Conservation (phyloP, 805 yeast species). For the Suhomyces sp. region DNA sequence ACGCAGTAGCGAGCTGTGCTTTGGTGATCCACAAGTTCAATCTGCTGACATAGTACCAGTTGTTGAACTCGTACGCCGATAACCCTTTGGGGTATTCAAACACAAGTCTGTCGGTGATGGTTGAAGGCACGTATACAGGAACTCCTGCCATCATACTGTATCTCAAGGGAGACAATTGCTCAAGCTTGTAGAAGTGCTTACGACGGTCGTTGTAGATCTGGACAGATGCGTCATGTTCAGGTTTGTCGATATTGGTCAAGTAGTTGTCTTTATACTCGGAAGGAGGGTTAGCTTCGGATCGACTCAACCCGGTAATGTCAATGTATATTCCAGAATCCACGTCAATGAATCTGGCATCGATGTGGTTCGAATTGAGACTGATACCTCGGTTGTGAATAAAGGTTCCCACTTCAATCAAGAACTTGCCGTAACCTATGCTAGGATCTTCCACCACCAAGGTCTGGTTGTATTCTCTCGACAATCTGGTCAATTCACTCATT, state of each 20-base stretch:
- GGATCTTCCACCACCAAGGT: slow-evolving; percentile 43
- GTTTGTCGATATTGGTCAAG: slow-evolving; percentile 10
- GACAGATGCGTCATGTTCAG: slow-evolving; percentile 6
- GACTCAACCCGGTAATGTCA: slow-evolving; percentile 38
- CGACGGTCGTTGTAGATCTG: slow-evolving; percentile 17
- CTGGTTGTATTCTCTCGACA: slow-evolving; percentile 47
- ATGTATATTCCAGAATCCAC: slow-evolving; percentile 41
- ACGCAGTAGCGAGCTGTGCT: slow-evolving; percentile 4
- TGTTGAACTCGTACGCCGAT: slow-evolving; percentile 9
- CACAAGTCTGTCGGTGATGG: slow-evolving; percentile 13
- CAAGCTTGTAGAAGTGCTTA: slow-evolving; percentile 15
- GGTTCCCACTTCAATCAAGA: slow-evolving; percentile 17
- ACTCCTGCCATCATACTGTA: slow-evolving; percentile 17
- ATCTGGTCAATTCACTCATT: slow-evolving; percentile 39
- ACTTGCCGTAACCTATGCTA: slow-evolving; percentile 17
- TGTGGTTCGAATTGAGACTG: slow-evolving; percentile 31
- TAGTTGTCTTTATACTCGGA: slow-evolving; percentile 11
- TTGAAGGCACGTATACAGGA: slow-evolving; percentile 15
- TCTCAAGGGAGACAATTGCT: slow-evolving; percentile 17
- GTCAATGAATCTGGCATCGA: slow-evolving; percentile 53
- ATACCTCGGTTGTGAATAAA: slow-evolving; percentile 15
- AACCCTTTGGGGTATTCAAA: slow-evolving; percentile 19
- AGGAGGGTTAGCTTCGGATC: slow-evolving; percentile 26
- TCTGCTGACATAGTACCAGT: slow-evolving; percentile 17
- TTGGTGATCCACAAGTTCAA: slow-evolving; percentile 19